These are phyloP conservation scores for Vigna unguiculata DNA, from an alignment of 306 rosid species.

Conservation along the genomic window DNA sequence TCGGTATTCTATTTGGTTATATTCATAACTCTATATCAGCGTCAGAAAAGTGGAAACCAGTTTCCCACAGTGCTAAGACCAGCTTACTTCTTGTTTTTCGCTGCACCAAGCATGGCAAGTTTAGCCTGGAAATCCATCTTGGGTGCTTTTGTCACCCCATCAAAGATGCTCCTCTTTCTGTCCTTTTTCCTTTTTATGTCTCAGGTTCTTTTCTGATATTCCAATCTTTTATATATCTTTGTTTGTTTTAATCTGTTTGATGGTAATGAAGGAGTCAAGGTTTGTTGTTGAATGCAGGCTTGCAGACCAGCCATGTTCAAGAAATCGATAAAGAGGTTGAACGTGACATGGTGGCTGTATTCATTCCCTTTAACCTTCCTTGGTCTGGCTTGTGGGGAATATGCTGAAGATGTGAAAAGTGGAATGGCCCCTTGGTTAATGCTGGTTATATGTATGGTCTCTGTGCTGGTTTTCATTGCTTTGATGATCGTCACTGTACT, in stretches of 20 bases:
- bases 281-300: slow-evolving; percentile 43
- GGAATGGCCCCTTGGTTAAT: slow-evolving; percentile 45
- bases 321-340: slow-evolving; percentile 58
- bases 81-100: slow-evolving; percentile 60
- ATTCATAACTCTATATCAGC: slow-evolving; percentile 59
- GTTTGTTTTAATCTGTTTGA: not conserved
- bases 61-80: slow-evolving; percentile 54
- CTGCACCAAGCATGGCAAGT: slow-evolving; percentile 66
- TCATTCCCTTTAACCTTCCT: slow-evolving; percentile 59
- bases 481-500: slow-evolving; percentile 54
- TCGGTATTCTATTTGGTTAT: slow-evolving; percentile 56
- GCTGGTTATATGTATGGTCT: slow-evolving; percentile 47
- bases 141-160: slow-evolving; percentile 47
- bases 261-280: not conserved
- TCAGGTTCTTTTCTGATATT: slow-evolving; percentile 36
- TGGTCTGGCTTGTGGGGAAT: slow-evolving; percentile 58
- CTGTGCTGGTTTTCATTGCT: slow-evolving; percentile 50
- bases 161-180: slow-evolving; percentile 67
- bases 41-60: slow-evolving; percentile 44
- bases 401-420: slow-evolving; percentile 48
- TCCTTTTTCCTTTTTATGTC: slow-evolving; percentile 59
- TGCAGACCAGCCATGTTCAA: slow-evolving; percentile 62
- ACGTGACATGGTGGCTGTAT: slow-evolving; percentile 58
- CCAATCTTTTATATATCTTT: not conserved
- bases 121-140: slow-evolving; percentile 63